These are phyloP conservation scores for Pelagophyceae sp. DNA, from an alignment of 352 stramenopile species.

Conservation along the genomic window DNA sequence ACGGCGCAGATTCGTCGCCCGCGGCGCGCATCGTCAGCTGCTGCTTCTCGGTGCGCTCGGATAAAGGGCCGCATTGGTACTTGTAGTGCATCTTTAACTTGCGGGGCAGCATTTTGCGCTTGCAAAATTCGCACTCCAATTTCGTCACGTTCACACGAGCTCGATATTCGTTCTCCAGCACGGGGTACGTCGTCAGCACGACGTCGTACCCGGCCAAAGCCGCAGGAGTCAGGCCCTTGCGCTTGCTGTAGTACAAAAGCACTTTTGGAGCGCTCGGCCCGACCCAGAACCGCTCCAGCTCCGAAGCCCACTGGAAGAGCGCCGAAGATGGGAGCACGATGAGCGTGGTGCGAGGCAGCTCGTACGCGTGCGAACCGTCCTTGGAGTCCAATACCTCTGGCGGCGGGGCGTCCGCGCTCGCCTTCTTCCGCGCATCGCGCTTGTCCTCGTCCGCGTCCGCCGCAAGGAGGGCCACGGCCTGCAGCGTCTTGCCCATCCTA, in stretches of 20 bases:
- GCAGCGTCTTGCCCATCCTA: conserved; percentile 45
- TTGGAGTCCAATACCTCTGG: not conserved
- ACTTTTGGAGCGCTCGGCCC: conserved; percentile 49
- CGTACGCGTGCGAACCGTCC: not conserved
- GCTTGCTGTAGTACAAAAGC: conserved; percentile 58
- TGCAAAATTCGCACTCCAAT: conserved; percentile 67
- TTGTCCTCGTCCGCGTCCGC: not conserved
- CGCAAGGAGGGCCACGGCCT: conserved; percentile 23
- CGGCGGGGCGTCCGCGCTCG: not conserved
- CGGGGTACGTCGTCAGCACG: conserved; percentile 96
- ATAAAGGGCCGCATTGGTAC: conserved; percentile 79
- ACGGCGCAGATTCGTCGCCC: not conserved
- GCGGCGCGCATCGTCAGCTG: conserved; percentile 48
- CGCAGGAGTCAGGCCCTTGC: conserved; percentile 17
- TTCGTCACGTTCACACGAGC: conserved; percentile 21
- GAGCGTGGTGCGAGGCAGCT: conserved; percentile 47
- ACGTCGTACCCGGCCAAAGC: conserved; percentile 88
- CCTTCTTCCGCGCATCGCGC: not conserved
- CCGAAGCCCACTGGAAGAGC: conserved; percentile 62
- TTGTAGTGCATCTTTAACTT: conserved; percentile 64
- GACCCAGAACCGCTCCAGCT: conserved; percentile 60
- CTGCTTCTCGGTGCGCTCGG: conserved; percentile 62
- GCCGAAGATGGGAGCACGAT: conserved; percentile 81
- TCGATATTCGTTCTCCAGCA: conserved; percentile 58
- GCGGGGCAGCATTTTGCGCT: conserved; percentile 65